Conservation (phyloP, 2,329 filamentous ascomycete genomes). For the Curvularia verruculosa region DNA sequence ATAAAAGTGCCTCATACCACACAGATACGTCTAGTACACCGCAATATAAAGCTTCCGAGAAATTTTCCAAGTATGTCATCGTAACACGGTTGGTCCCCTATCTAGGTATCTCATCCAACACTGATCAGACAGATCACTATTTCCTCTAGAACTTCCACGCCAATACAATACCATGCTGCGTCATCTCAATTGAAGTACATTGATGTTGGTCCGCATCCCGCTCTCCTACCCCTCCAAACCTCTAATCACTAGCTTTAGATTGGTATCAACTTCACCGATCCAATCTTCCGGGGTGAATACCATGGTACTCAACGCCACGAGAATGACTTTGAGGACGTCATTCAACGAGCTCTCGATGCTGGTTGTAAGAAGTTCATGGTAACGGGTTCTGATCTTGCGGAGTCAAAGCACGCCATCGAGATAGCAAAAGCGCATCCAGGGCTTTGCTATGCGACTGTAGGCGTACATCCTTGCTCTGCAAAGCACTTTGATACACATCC, state of each 20-base stretch:
- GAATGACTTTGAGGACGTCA: slow-evolving; percentile 74
- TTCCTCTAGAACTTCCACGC: neutral
- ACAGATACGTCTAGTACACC: neutral
- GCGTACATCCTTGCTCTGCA: slow-evolving; percentile 90
- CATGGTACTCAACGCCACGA: slow-evolving; percentile 78
- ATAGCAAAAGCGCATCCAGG: slow-evolving; percentile 77
- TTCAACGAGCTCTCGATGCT: slow-evolving; percentile 76
- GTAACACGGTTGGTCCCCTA: neutral
- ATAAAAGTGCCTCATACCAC: neutral
- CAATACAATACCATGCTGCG: slow-evolving; percentile 8
- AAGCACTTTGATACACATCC: slow-evolving; percentile 73
- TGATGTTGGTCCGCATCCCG: slow-evolving; percentile 50
- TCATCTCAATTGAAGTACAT: slow-evolving; percentile 44
- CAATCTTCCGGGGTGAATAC: slow-evolving; percentile 84
- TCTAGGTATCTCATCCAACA: neutral
- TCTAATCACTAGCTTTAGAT: slow-evolving; percentile 58
- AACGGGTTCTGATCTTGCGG: slow-evolving; percentile 84
- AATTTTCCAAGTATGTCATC: slow-evolving; percentile 23
- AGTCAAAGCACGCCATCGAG: slow-evolving; percentile 75
- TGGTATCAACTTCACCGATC: slow-evolving; percentile 94
- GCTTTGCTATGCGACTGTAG: slow-evolving; percentile 85
- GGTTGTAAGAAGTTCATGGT: slow-evolving; percentile 91
- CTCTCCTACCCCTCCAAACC: slow-evolving; percentile 7
- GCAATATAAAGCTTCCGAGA: neutral
- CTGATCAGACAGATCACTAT: neutral